Percentiles rank a stretch among this genome's conserved stretches.
Conservation (phyloP, 2,329 filamentous ascomycete species). For the Rhexocercosporidium sp. region DNA sequence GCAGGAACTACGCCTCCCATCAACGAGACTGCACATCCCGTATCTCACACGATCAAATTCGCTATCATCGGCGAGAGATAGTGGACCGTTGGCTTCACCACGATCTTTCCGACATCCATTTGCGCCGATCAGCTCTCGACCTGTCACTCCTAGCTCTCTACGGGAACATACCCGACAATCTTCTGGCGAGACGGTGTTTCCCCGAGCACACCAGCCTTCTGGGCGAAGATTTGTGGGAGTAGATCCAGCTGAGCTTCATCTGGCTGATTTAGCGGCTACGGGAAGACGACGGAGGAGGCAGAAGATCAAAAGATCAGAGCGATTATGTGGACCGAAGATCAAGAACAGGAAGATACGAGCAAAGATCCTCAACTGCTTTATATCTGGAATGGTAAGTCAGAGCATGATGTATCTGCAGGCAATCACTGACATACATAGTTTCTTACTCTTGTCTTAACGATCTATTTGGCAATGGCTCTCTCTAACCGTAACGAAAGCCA, state of each 20-base stretch:
- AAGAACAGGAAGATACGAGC: constrained; percentile 58
- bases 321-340: constrained; percentile 54
- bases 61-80: constrained; percentile 43
- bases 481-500: constrained; percentile 66
- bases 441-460: constrained; percentile 36
- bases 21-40: constrained; percentile 50
- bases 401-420: not conserved
- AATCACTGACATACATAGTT: constrained; percentile 31
- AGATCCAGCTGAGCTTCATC: constrained; percentile 55
- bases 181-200: constrained; percentile 25
- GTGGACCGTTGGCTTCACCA: constrained; percentile 30
- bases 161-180: constrained; percentile 20
- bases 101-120: constrained; percentile 27
- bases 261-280: constrained; percentile 52
- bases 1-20: constrained; percentile 44
- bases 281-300: constrained; percentile 47
- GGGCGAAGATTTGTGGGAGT: constrained; percentile 45
- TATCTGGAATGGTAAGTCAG: constrained; percentile 57
- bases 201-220: constrained; percentile 26
- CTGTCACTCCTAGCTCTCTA: constrained; percentile 23
- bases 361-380: constrained; percentile 64
- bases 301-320: constrained; percentile 36
- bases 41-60: constrained; percentile 49
- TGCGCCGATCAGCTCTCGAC: constrained; percentile 27
- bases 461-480: constrained; percentile 70